Evolutionary conservation across 352 stramenopile species (phyloP).

Genomic region (Pythium utonaiense): DNA sequence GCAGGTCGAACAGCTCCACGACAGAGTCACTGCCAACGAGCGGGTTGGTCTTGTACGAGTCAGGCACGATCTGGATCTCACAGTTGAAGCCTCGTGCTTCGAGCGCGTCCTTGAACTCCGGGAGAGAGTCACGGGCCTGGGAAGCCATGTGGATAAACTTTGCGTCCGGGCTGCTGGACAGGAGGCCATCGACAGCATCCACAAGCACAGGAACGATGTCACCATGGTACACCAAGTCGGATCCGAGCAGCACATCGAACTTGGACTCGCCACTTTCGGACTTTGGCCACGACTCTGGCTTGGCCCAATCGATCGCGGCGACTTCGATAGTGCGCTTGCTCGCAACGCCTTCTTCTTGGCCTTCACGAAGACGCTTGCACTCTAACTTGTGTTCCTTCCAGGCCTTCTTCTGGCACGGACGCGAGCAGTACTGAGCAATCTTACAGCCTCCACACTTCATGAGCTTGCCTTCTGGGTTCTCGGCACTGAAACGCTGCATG

Average conservation of each 20-base stretch:
- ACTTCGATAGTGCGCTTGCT: slow-evolving; percentile 43
- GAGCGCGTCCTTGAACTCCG: slow-evolving; percentile 81
- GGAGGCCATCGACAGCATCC: slow-evolving; percentile 69
- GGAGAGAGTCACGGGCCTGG: slow-evolving; percentile 72
- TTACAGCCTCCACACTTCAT: slow-evolving; percentile 79
- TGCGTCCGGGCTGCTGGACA: slow-evolving; percentile 31
- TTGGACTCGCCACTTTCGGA: slow-evolving; percentile 22
- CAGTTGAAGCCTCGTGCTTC: slow-evolving; percentile 62
- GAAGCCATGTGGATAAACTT: slow-evolving; percentile 82
- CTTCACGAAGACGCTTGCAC: slow-evolving; percentile 64
- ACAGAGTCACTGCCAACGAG: slow-evolving; percentile 61
- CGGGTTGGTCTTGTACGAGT: slow-evolving; percentile 84
- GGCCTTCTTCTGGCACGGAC: slow-evolving; percentile 81
- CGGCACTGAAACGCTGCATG: slow-evolving; percentile 68
- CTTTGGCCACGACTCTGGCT: slow-evolving; percentile 66
- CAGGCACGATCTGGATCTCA: slow-evolving; percentile 59
- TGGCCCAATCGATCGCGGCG: slow-evolving; percentile 75
- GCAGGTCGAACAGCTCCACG: slow-evolving; percentile 74
- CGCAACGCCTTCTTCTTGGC: slow-evolving; percentile 24
- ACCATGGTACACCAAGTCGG: slow-evolving; percentile 83
- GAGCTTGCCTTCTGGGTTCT: slow-evolving; percentile 87
- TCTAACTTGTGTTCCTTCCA: slow-evolving; percentile 85
- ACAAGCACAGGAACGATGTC: slow-evolving; percentile 80
- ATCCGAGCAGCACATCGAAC: slow-evolving; percentile 80
- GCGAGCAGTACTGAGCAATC: slow-evolving; percentile 77